Evolutionary conservation across 129 eudicot species (phyloP).

Genomic region (Chrysanthemum lavandulifolium): DNA sequence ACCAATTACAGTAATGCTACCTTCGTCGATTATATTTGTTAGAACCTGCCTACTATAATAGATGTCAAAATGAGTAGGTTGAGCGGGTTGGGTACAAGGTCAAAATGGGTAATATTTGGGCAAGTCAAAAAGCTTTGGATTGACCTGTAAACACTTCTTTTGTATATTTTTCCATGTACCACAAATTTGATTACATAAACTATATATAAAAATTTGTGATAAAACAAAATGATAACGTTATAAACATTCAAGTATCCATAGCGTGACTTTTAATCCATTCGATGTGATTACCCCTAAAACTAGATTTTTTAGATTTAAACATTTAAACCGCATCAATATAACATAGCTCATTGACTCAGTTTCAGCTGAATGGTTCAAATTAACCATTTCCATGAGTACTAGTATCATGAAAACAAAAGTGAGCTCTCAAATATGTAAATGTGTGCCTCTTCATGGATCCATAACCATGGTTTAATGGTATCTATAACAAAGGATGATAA

Average conservation of each 20-base stretch:
- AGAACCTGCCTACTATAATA: background rate
- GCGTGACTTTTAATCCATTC: too few relatives aligned
- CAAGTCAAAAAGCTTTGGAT: background rate
- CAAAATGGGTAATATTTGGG: background rate
- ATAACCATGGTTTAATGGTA: too few relatives aligned
- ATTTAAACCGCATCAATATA: background rate
- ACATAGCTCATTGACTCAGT: constrained; percentile 8
- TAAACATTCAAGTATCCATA: too few relatives aligned
- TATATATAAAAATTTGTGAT: too few relatives aligned
- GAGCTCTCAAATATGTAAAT: background rate
- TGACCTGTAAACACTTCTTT: background rate
- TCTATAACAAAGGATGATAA: too few relatives aligned
- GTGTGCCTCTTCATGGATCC: background rate
- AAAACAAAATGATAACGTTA: too few relatives aligned
- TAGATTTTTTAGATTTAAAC: background rate
- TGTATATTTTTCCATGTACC: background rate
- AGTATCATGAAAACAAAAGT: background rate
- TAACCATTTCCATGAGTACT: background rate
- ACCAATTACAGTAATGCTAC: too few relatives aligned
- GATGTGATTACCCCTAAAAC: too few relatives aligned
- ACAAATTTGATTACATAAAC: too few relatives aligned
- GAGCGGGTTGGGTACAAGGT: background rate
- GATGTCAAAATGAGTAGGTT: background rate
- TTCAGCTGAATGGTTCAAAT: background rate
- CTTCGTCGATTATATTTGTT: background rate